Conservation (phyloP, 805 yeast species). For the Starmerella riodocensis region DNA sequence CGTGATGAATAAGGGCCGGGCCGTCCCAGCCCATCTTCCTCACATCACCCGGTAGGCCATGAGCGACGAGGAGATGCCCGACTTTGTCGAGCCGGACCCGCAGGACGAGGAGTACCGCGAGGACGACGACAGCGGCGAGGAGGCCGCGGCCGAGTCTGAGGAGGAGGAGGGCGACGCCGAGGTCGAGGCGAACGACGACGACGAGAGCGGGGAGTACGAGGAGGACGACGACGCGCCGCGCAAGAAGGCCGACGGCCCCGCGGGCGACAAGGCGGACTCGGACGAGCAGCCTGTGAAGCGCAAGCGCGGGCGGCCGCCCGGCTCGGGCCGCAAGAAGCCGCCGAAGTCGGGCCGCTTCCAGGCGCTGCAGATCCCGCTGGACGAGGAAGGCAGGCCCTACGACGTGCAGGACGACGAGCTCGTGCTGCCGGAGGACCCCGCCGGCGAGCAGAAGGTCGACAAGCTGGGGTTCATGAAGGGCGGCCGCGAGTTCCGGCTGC, state of each 20-base stretch:
- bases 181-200: constrained; percentile 12
- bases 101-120: constrained; percentile 7
- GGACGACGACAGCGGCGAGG: constrained; percentile 4
- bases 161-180: constrained; percentile 16
- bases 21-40: no score
- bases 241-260: neutral
- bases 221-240: constrained; percentile 14
- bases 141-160: constrained; percentile 7
- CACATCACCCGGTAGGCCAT: no score
- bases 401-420: constrained; percentile 64
- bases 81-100: constrained; percentile 1
- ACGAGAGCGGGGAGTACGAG: constrained; percentile 12
- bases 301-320: constrained; percentile 23
- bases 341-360: constrained; percentile 16
- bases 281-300: constrained; percentile 18
- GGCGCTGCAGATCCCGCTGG: constrained; percentile 32
- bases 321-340: constrained; percentile 16
- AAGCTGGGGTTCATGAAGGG: constrained; percentile 53
- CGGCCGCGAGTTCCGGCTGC: constrained; percentile 54
- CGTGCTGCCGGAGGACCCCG: constrained; percentile 58
- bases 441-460: constrained; percentile 65
- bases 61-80: constrained; percentile 13
- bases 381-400: constrained; percentile 56
- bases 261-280: constrained; percentile 5
- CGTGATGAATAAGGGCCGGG: no score